phyloP scores from a whole-genome alignment of 2,329 filamentous ascomycete genomes.

The Cercospora janseana region DNA sequence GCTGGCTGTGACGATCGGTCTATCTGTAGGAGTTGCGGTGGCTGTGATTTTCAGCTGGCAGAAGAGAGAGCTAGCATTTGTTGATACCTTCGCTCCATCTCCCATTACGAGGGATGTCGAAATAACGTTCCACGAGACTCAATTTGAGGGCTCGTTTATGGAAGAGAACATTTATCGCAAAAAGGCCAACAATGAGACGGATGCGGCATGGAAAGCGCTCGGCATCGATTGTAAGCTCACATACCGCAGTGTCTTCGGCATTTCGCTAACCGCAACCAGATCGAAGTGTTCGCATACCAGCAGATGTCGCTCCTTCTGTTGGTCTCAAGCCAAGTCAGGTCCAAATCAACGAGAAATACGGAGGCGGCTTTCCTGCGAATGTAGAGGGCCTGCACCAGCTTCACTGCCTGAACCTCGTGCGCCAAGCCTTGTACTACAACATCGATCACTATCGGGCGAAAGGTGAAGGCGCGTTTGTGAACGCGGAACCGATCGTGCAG shows the following conservation, averaged over 20 bases:
- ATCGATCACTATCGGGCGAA: constrained; percentile 56
- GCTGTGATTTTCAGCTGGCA: constrained; percentile 17
- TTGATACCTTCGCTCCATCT: constrained; percentile 13
- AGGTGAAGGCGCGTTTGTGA: constrained; percentile 55
- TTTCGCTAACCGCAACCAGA: constrained; percentile 3
- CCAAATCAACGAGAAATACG: constrained; percentile 55
- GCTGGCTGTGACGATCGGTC: constrained; percentile 21
- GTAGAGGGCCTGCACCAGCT: constrained; percentile 58
- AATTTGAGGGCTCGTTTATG: constrained; percentile 59
- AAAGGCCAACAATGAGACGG: constrained; percentile 45
- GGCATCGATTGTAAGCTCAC: constrained; percentile 47
- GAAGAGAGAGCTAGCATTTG: background rate
- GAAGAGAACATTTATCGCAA: constrained; percentile 55
- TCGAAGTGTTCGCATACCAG: constrained; percentile 17
- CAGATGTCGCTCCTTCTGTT: constrained; percentile 35
- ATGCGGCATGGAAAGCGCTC: constrained; percentile 57
- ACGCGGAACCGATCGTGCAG: constrained; percentile 55
- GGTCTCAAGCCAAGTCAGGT: constrained; percentile 57
- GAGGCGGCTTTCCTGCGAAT: constrained; percentile 59
- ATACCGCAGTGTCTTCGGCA: background rate
- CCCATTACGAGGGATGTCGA: constrained; percentile 24
- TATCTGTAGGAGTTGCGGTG: constrained; percentile 20
- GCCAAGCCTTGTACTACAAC: constrained; percentile 60
- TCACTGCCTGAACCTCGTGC: constrained; percentile 61
- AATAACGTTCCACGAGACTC: constrained; percentile 22